Evolutionary conservation across 192 early-diverging fungal species (phyloP).

Genomic region (Pilaira anomala): DNA sequence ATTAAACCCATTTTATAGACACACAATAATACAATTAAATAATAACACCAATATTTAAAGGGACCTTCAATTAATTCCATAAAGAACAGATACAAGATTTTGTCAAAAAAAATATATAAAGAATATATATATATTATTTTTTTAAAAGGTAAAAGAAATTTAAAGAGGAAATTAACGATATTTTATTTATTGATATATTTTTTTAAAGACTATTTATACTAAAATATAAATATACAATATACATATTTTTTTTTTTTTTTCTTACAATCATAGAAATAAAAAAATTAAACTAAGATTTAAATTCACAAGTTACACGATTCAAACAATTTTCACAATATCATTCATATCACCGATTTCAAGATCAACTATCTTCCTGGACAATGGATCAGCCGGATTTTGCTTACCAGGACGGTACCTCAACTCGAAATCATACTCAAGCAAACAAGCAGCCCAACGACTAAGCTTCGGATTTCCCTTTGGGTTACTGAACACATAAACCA

Average conservation of each 20-base stretch:
- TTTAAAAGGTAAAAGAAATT: no score
- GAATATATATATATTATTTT: no score
- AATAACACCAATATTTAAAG: no score
- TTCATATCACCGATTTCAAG: background rate
- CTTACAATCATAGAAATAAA: background rate
- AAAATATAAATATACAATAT: background rate
- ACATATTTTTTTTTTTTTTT: background rate
- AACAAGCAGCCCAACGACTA: background rate
- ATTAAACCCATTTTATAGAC: background rate
- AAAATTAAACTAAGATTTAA: background rate
- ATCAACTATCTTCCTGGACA: background rate
- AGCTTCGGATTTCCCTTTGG: background rate
- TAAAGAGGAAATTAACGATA: background rate
- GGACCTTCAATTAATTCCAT: no score
- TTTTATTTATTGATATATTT: background rate
- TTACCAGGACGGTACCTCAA: background rate
- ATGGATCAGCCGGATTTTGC: background rate
- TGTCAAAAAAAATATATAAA: no score
- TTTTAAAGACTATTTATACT: background rate
- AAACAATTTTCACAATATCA: background rate
- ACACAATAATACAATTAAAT: background rate
- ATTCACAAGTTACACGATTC: background rate
- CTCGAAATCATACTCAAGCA: background rate
- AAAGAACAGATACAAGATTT: no score
- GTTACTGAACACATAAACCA: background rate